Conservation (phyloP, 176 grass and related monocot species). For the Musa beccarii region DNA sequence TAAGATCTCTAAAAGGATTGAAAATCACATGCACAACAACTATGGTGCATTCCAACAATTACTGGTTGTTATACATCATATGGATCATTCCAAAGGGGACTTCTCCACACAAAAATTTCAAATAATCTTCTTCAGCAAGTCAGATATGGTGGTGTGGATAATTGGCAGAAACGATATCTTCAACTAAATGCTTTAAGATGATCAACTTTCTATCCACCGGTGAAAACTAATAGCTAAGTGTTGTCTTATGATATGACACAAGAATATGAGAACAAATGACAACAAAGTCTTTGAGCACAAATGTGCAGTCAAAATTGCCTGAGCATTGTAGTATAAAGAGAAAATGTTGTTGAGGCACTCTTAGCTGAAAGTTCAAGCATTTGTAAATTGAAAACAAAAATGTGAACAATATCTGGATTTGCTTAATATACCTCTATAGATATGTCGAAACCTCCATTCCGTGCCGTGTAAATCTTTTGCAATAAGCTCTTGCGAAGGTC, state of each 20-base stretch:
- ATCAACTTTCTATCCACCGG: neutral
- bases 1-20: neutral
- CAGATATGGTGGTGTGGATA: neutral
- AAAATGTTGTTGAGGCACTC: neutral
- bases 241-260: neutral
- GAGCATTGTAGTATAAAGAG: neutral
- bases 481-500: slow-evolving; percentile 95
- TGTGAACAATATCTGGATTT: neutral
- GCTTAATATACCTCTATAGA: slow-evolving; percentile 67
- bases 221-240: neutral
- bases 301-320: neutral
- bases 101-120: neutral
- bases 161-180: neutral
- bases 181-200: neutral
- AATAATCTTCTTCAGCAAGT: neutral
- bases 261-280: neutral
- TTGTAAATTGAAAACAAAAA: neutral
- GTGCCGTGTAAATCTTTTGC: slow-evolving; percentile 88
- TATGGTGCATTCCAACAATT: too few relatives aligned
- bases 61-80: too few relatives aligned
- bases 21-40: too few relatives aligned
- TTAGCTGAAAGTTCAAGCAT: neutral
- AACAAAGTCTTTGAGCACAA: neutral
- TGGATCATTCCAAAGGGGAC: neutral
- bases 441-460: slow-evolving; percentile 89